phyloP scores from a whole-genome alignment of 768 basidiomycete species.

The Pluteus cervinus region DNA sequence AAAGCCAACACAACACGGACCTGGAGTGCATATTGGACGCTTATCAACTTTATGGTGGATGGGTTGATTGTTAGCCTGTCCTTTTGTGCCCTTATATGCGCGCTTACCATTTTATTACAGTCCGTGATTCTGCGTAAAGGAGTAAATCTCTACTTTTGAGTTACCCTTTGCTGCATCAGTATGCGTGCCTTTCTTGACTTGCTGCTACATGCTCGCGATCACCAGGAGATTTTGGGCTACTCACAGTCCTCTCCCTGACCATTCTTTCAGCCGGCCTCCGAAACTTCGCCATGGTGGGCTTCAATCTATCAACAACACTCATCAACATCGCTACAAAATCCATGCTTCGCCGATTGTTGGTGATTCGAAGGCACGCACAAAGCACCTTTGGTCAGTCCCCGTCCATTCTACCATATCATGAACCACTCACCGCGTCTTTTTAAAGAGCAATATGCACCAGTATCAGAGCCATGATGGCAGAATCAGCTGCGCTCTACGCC shows the following conservation, averaged over 20 bases:
- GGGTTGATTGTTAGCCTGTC: conserved; percentile 37
- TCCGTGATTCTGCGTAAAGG: conserved; percentile 28
- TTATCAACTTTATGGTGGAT: conserved; percentile 34
- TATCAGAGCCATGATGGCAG: conserved; percentile 24
- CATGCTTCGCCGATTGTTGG: too few relatives aligned
- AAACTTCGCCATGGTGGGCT: conserved; percentile 23
- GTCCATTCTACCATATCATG: conserved; percentile 27
- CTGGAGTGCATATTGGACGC: conserved; percentile 36
- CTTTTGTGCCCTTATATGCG: conserved; percentile 29
- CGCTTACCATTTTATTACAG: conserved; percentile 13
- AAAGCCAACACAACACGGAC: too few relatives aligned
- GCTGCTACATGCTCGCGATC: not conserved
- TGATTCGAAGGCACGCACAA: too few relatives aligned
- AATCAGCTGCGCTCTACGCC: conserved; percentile 30
- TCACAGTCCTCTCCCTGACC: conserved; percentile 25
- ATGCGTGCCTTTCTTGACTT: not conserved
- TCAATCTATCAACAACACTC: conserved; percentile 22
- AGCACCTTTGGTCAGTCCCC: too few relatives aligned
- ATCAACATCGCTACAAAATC: conserved; percentile 27
- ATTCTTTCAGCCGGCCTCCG: conserved; percentile 22
- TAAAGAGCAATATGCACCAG: conserved; percentile 24
- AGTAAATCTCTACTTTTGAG: conserved; percentile 15
- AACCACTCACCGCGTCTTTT: conserved; percentile 19
- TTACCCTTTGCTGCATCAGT: conserved; percentile 18
- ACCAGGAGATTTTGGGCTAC: conserved; percentile 22